Evolutionary conservation across 2,329 filamentous ascomycete species (phyloP), one percentile per base, ranked within the genome.

Genomic region (Colletotrichum cereale): DNA sequence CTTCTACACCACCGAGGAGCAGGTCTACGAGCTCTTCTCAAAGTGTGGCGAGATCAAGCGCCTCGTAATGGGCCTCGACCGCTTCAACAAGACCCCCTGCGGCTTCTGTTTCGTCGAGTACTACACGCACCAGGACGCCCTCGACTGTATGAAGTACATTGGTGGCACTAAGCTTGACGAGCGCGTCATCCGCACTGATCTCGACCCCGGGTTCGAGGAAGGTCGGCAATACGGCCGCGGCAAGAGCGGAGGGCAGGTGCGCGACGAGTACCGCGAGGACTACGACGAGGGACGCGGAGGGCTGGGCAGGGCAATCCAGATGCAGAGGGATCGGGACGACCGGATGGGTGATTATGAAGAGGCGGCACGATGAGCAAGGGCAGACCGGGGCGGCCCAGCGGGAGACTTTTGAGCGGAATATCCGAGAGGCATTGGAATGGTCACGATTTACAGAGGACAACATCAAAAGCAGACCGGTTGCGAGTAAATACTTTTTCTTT

Each of bases 61-160:
- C 36, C 90, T 99, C 58, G 90, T 99, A 75, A 99, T 99, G 96
- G 96, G 96, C 61, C 90, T 99, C 63, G 96, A 99, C 81, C 92
- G 96, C 69, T 97, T 96, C 86, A 93, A 93, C 83, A 99, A 99
- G 86, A 99, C 96, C 0, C 96, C 96, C 1, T 99, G 96, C 83
- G 96, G 96, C 50, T 99, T 99, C 87, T 99, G 96, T 87, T 99
- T 99, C 80, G 96, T 99, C 78, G 96, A 99, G 84, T 99, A 99
- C 85, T 98, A 98, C 86, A 98, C 92, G 38, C 96, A 98, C 82
- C 92, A 97, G 80, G 96, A 99, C 82, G 96, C 96, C 11, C 88
- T 99, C 61, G 96, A 99, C 81, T 98, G 96, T 83, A 92, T 99
- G 91, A 99, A 98, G 84, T 99, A 98, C 81, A 92, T 99, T 78